Percentiles rank a stretch among this genome's conserved stretches.
phyloP scores from a whole-genome alignment of 129 eudicot genomes.

The Dittrichia graveolens region DNA sequence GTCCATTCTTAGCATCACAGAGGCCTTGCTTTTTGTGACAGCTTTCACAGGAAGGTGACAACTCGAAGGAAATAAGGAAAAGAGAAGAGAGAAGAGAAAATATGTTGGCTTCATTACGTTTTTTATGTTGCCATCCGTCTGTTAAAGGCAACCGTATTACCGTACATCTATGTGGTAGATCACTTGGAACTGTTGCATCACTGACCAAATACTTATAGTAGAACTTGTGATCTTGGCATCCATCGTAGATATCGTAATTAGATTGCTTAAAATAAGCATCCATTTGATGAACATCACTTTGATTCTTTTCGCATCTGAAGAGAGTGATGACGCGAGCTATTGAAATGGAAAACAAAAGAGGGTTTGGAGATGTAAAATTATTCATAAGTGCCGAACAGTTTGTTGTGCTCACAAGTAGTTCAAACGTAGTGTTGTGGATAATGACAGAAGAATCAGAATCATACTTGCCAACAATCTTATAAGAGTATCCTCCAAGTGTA shows the following conservation, averaged over 20 bases:
- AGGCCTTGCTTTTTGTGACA: slow-evolving; percentile 16
- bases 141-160: neutral
- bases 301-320: slow-evolving; percentile 36
- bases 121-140: neutral
- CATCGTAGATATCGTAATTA: neutral
- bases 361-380: slow-evolving; percentile 21
- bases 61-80: neutral
- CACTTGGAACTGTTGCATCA: neutral
- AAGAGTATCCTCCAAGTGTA: neutral
- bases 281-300: neutral
- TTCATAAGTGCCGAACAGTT: slow-evolving; percentile 26
- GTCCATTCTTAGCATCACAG: slow-evolving; percentile 12
- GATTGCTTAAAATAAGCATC: neutral
- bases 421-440: slow-evolving; percentile 1
- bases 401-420: neutral
- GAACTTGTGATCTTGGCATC: neutral
- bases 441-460: neutral
- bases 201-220: neutral
- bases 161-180: slow-evolving; percentile 15
- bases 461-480: neutral
- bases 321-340: slow-evolving; percentile 11
- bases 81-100: slow-evolving; percentile 7
- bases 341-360: slow-evolving; percentile 29
- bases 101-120: neutral
- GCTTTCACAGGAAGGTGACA: slow-evolving; percentile 10